A percentile compares a stretch with the other conserved stretches of the same genome.
These are phyloP conservation scores for Linnemannia elongata DNA, from an alignment of 192 early-diverging fungal species.

Conservation along the genomic window DNA sequence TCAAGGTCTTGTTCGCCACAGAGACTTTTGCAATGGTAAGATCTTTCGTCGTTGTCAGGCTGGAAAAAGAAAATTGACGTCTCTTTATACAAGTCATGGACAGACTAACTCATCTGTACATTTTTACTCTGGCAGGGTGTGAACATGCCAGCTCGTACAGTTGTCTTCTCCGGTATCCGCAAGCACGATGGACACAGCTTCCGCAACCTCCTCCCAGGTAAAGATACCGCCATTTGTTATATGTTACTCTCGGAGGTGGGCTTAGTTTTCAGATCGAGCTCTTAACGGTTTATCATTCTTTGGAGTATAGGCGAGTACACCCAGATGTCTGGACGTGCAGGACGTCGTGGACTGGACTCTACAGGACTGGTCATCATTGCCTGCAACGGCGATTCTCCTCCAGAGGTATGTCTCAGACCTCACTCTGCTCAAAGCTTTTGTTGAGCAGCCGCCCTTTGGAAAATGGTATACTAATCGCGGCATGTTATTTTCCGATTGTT, in stretches of 20 bases:
- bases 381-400: constrained; percentile 65
- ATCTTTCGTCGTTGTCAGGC: background rate
- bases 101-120: background rate
- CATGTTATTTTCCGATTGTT: background rate
- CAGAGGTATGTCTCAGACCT: constrained; percentile 34
- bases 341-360: constrained; percentile 91
- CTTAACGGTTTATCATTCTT: background rate
- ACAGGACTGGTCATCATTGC: constrained; percentile 95
- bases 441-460: background rate
- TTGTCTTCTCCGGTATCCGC: constrained; percentile 91
- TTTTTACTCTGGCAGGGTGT: constrained; percentile 73
- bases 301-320: constrained; percentile 87
- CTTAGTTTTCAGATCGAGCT: background rate
- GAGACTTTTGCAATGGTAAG: constrained; percentile 98
- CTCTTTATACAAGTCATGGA: background rate
- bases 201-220: constrained; percentile 89
- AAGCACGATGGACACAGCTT: constrained; percentile 95
- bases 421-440: background rate
- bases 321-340: constrained; percentile 99
- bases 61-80: background rate
- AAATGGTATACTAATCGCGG: background rate
- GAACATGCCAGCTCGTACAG: constrained; percentile 95
- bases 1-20: constrained; percentile 96
- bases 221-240: background rate
- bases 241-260: background rate